phyloP scores from a whole-genome alignment of 2,329 filamentous ascomycete species.

The Aspergillus brunneoviolaceus region DNA sequence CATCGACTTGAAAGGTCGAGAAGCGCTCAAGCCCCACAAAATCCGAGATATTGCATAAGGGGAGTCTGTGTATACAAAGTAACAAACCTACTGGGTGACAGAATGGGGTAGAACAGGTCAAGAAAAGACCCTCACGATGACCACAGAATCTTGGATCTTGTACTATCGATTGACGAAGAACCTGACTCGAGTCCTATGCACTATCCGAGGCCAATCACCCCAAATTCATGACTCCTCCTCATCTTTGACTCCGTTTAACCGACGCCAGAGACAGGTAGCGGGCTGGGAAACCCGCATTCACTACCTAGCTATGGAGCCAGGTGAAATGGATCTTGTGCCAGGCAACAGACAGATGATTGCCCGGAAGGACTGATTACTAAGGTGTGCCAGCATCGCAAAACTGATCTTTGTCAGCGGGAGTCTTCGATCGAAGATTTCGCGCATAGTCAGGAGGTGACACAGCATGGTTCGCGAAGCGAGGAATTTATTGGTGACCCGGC shows the following conservation, averaged over 20 bases:
- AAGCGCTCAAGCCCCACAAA: not conserved
- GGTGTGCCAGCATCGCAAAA: too few relatives aligned
- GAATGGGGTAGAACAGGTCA: not conserved
- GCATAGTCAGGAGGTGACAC: not conserved
- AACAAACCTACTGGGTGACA: not conserved
- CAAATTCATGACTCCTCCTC: not conserved
- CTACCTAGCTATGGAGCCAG: not conserved
- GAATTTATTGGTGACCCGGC: conserved; percentile 14
- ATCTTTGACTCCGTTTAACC: not conserved
- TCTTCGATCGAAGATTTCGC: not conserved
- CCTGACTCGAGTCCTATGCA: not conserved
- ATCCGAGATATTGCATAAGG: not conserved
- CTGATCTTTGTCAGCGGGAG: not conserved
- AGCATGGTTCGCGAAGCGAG: conserved; percentile 12
- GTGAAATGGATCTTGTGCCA: not conserved
- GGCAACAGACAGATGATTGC: not conserved
- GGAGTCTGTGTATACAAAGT: not conserved
- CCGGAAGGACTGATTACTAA: not conserved
- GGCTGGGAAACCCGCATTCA: not conserved
- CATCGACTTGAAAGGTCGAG: not conserved
- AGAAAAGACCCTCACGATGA: not conserved
- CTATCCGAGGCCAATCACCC: not conserved
- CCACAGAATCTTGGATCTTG: not conserved
- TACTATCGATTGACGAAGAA: not conserved
- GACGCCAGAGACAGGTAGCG: too few relatives aligned